These are phyloP conservation scores for Begonia fuchsioides DNA, from an alignment of 306 rosid genomes.

Conservation along the genomic window DNA sequence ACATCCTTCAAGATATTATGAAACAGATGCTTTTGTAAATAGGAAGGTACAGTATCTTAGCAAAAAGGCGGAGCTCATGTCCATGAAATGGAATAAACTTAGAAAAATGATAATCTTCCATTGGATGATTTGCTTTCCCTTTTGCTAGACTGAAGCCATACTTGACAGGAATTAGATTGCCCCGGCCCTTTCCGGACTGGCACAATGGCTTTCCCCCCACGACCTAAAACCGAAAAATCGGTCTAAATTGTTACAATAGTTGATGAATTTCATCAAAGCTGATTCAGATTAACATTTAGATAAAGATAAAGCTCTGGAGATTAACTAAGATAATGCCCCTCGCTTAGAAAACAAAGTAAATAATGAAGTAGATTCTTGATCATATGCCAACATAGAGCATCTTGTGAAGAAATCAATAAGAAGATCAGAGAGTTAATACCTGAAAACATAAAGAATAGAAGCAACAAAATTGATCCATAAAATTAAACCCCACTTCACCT, in stretches of 20 bases:
- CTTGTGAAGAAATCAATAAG: too few species aligned
- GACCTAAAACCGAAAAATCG: conserved; percentile 22
- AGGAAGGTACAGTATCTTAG: conserved; percentile 74
- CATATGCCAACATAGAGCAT: too few species aligned
- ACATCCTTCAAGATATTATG: conserved; percentile 73
- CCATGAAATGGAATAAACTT: conserved; percentile 33
- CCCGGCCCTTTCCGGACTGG: conserved; percentile 72
- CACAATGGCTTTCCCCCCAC: conserved; percentile 58
- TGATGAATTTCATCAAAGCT: too few species aligned
- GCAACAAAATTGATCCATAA: conserved; percentile 72
- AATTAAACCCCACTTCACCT: conserved; percentile 32
- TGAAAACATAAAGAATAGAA: conserved; percentile 44
- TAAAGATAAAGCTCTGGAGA: too few species aligned
- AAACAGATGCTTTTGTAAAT: conserved; percentile 66
- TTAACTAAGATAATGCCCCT: too few species aligned
- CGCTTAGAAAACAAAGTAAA: too few species aligned
- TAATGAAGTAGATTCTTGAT: too few species aligned
- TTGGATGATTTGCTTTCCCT: conserved; percentile 88
- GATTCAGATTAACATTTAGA: too few species aligned
- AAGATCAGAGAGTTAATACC: conserved; percentile 18
- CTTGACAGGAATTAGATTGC: conserved; percentile 41
- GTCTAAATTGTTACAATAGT: background rate
- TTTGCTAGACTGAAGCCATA: conserved; percentile 76
- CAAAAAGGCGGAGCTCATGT: conserved; percentile 72
- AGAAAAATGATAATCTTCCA: conserved; percentile 83